Base-by-base conservation (phyloP, 768 basidiomycete genomes). In the Heimioporus sp. region DNA sequence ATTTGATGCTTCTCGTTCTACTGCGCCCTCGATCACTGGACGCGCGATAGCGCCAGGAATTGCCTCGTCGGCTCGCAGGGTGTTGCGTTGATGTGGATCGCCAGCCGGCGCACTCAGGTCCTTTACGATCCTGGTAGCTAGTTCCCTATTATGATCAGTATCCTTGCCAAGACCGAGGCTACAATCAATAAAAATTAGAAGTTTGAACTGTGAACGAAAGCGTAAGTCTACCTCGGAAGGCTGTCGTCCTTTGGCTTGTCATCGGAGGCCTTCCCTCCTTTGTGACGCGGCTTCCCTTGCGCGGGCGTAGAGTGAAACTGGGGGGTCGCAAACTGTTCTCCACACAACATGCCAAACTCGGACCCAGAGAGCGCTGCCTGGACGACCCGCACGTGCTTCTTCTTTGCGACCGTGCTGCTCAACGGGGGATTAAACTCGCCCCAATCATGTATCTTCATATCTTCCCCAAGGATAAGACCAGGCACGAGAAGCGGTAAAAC, bases 401-500 rank as follows among this genome's bases (percentile, higher is more conserved):
- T 71, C 56, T 74, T 77, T 2, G 57, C 65, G 68, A 63, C 76
- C 70, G 58, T 63, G 44, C 61, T 63, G 31, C 50, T 56, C 42
- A 58, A 34, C 1, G 76, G 74, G 17, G 76, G 73, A 11, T 72
- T 71, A 56, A 62, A 58, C n/a, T 74, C 68, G 15, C 74, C 68
- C 41, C 68, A 75, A 28, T 76, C 72, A 49, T 72, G 78, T 63
- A 85, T 78, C 65, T 70, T 78, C 72, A 86, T 76, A 42, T 80
- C 76, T 10, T 72, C 62, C 32, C 84, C 80, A 47, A 86, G 71
- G 46, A 72, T 83, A 32, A 87, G 71, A 5, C 85, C 86, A 10
- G 85, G 85, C 42, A 87, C 77, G 31, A 87, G 78, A 28, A 86
- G 68, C 12, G 86, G 86, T 3, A 88, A 73, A 19, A 88, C 74